Percentiles rank a stretch among this genome's conserved stretches.
Evolutionary conservation across 2,329 filamentous ascomycete species (phyloP).

Genomic region (Beauveria varroae): DNA sequence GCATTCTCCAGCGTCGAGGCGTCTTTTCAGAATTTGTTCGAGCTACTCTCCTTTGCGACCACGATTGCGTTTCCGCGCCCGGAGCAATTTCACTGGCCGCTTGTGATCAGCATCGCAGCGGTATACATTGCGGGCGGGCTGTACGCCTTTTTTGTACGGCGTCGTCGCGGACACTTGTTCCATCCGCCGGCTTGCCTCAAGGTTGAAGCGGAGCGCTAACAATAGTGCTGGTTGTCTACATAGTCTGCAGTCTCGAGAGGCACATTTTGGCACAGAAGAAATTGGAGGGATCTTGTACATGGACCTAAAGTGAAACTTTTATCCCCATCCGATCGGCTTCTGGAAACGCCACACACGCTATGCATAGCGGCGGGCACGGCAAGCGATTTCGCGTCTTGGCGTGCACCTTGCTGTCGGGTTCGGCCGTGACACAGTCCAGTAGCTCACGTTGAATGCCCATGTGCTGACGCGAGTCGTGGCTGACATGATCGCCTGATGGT

Average conservation of each 20-base stretch:
- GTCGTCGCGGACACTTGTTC: conserved; percentile 26
- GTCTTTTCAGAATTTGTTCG: conserved; percentile 61
- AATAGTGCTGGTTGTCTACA: background rate
- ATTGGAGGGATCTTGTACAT: background rate
- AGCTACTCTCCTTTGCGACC: conserved; percentile 56
- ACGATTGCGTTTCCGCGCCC: conserved; percentile 60
- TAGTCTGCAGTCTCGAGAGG: background rate
- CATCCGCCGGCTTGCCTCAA: conserved; percentile 15
- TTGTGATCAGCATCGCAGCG: conserved; percentile 48
- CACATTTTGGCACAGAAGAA: too few species aligned
- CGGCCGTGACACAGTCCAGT: background rate
- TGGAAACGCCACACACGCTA: background rate
- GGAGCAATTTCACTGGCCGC: conserved; percentile 57
- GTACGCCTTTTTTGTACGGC: conserved; percentile 24
- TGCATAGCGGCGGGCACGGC: too few species aligned
- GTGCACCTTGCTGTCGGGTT: background rate
- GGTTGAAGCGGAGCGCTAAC: background rate
- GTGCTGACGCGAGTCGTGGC: background rate
- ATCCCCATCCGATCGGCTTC: background rate
- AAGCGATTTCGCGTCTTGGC: background rate
- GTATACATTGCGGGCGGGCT: conserved; percentile 28
- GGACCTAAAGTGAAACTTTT: background rate
- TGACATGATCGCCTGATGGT: background rate
- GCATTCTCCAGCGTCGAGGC: conserved; percentile 62
- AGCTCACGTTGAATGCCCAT: background rate